These are phyloP conservation scores for Eimeria mitis DNA, from an alignment of 169 alveolate species.

Conservation along the genomic window DNA sequence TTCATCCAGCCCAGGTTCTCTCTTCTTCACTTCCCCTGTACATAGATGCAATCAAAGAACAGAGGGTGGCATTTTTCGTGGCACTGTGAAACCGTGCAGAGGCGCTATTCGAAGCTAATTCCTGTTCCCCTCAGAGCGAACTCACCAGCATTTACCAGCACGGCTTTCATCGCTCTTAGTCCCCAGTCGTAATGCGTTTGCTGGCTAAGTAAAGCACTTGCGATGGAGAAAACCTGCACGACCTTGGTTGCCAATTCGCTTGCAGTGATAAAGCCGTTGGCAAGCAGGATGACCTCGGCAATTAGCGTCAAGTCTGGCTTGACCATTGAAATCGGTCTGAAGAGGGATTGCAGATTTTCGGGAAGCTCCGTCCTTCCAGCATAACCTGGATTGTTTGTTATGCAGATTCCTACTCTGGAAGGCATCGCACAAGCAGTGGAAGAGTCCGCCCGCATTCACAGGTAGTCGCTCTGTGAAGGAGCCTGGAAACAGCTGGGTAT, in stretches of 20 bases:
- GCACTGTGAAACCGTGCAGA: not conserved
- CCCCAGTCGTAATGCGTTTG: conserved; percentile 99
- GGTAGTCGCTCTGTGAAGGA: not conserved
- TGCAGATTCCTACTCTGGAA: conserved; percentile 88
- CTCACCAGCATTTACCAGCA: conserved; percentile 97
- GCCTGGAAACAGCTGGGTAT: not conserved
- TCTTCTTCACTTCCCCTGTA: conserved; percentile 64
- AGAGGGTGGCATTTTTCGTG: not conserved
- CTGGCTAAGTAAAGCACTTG: conserved; percentile 92
- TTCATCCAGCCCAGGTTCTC: conserved; percentile 93
- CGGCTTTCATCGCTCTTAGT: conserved; percentile 98
- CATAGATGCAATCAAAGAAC: not conserved
- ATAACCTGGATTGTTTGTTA: conserved; percentile 98
- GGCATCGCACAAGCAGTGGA: conserved; percentile 95
- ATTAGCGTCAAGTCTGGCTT: conserved; percentile 97
- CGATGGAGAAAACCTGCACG: conserved; percentile 93
- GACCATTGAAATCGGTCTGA: conserved; percentile 98
- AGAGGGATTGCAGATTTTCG: conserved; percentile 97
- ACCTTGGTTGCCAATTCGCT: conserved; percentile 95
- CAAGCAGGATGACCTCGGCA: conserved; percentile 96
- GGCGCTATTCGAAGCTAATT: not conserved
- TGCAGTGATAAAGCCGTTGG: conserved; percentile 97
- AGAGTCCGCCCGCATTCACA: conserved; percentile 86
- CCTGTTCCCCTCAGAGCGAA: conserved; percentile 83
- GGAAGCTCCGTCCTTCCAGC: conserved; percentile 99